Evolutionary conservation across 805 yeast genomes (phyloP).

Genomic region (Pichia ethanolica): DNA sequence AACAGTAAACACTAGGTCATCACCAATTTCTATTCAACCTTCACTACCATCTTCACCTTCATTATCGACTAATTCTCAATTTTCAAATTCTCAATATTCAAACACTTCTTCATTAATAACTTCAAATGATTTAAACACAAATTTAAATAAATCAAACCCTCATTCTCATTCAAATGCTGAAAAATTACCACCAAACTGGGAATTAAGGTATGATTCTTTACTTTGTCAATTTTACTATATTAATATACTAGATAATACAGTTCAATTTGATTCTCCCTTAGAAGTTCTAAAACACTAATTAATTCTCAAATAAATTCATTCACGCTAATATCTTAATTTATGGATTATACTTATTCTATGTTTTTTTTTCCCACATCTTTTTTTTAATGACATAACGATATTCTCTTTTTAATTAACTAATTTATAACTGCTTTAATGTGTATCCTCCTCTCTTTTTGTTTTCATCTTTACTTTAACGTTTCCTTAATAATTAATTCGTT

Average conservation of each 20-base stretch:
- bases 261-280: slow-evolving; percentile 39
- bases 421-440: too few species aligned
- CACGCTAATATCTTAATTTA: too few species aligned
- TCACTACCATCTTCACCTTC: not conserved
- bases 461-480: too few species aligned
- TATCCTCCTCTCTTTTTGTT: too few species aligned
- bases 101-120: not conserved
- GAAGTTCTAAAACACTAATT: slow-evolving; percentile 27
- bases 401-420: not conserved
- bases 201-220: slow-evolving; percentile 30
- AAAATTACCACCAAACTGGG: slow-evolving; percentile 27
- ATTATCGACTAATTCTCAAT: not conserved
- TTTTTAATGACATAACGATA: not conserved
- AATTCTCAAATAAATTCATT: too few species aligned
- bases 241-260: slow-evolving; percentile 27
- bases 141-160: too few species aligned
- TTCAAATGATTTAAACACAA: too few species aligned
- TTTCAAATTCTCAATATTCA: not conserved
- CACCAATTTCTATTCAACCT: not conserved
- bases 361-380: not conserved
- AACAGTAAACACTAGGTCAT: not conserved
- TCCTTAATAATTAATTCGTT: too few species aligned
- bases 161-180: not conserved
- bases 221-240: slow-evolving; percentile 36
- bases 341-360: not conserved